Conservation (phyloP, 1,284 basidiomycete species). For the Hypsizygus ulmarius region DNA sequence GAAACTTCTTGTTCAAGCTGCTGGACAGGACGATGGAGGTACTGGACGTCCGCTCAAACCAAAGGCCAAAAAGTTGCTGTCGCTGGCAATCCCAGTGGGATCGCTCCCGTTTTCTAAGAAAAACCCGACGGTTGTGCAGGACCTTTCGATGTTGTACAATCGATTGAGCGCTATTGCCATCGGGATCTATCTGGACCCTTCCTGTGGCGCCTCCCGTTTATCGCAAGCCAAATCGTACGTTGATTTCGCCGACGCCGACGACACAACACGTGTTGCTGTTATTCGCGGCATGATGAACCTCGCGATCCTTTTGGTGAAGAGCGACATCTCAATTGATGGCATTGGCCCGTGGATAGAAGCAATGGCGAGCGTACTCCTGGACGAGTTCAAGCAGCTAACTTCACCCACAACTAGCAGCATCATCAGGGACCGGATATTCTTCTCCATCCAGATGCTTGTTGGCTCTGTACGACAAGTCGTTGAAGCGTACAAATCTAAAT, state of each 20-base stretch:
- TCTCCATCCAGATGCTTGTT: slow-evolving; percentile 52
- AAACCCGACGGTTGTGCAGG: slow-evolving; percentile 49
- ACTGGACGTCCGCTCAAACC: slow-evolving; percentile 38
- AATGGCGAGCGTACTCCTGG: slow-evolving; percentile 56
- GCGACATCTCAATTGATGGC: slow-evolving; percentile 51
- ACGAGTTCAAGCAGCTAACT: slow-evolving; percentile 46
- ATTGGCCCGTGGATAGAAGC: slow-evolving; percentile 69
- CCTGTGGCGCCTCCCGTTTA: slow-evolving; percentile 53
- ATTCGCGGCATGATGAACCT: slow-evolving; percentile 82
- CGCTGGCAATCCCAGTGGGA: slow-evolving; percentile 77
- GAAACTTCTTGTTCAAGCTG: slow-evolving; percentile 69
- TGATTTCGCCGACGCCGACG: slow-evolving; percentile 67
- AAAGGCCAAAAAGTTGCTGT: slow-evolving; percentile 71
- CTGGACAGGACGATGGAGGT: slow-evolving; percentile 30
- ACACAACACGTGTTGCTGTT: slow-evolving; percentile 67
- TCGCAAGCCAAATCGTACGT: slow-evolving; percentile 66
- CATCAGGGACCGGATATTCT: slow-evolving; percentile 26
- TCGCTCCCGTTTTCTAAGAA: slow-evolving; percentile 63
- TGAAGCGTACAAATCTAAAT: slow-evolving; percentile 44
- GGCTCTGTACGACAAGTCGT: slow-evolving; percentile 63
- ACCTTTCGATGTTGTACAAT: slow-evolving; percentile 84
- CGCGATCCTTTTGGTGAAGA: slow-evolving; percentile 64
- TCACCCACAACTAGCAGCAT: slow-evolving; percentile 12
- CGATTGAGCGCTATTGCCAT: slow-evolving; percentile 79
- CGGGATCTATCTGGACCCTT: slow-evolving; percentile 67